These are phyloP conservation scores for Ogataea trehalophila DNA, from an alignment of 805 yeast species.

Conservation along the genomic window DNA sequence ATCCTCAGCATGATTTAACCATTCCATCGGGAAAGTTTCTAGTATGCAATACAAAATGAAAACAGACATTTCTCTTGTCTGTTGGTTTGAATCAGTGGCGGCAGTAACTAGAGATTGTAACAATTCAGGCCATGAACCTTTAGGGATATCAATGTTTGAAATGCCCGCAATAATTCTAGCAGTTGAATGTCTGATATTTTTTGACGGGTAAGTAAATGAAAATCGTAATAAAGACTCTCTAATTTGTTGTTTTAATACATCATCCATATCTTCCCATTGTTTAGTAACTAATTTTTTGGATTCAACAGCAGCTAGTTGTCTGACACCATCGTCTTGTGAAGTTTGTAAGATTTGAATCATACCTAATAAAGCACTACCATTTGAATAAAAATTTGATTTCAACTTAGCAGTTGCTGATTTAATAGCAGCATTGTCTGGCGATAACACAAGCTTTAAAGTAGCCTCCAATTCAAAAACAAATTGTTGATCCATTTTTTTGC, in stretches of 20 bases:
- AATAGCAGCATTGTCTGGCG: conserved; percentile 77
- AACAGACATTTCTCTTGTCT: conserved; percentile 76
- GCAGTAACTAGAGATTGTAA: conserved; percentile 67
- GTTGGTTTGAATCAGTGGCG: conserved; percentile 44
- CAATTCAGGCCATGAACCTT: conserved; percentile 68
- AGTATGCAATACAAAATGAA: conserved; percentile 73
- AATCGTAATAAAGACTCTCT: conserved; percentile 63
- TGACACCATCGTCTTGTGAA: conserved; percentile 63
- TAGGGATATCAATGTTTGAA: conserved; percentile 67
- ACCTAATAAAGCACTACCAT: conserved; percentile 72
- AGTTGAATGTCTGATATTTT: conserved; percentile 76
- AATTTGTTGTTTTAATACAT: conserved; percentile 50
- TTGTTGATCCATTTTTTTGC: conserved; percentile 58
- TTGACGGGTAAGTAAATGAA: conserved; percentile 58
- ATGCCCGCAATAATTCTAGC: conserved; percentile 88
- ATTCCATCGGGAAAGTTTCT: conserved; percentile 60
- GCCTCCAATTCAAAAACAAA: conserved; percentile 69
- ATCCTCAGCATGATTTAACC: conserved; percentile 56
- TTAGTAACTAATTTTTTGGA: conserved; percentile 74
- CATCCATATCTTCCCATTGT: conserved; percentile 62
- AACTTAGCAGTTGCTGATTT: conserved; percentile 77
- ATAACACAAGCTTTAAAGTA: conserved; percentile 70
- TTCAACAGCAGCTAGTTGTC: conserved; percentile 95
- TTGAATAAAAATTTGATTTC: conserved; percentile 67
- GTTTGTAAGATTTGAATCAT: conserved; percentile 75